Conservation (phyloP, 805 yeast species). For the Starmerella potacharoeniae region DNA sequence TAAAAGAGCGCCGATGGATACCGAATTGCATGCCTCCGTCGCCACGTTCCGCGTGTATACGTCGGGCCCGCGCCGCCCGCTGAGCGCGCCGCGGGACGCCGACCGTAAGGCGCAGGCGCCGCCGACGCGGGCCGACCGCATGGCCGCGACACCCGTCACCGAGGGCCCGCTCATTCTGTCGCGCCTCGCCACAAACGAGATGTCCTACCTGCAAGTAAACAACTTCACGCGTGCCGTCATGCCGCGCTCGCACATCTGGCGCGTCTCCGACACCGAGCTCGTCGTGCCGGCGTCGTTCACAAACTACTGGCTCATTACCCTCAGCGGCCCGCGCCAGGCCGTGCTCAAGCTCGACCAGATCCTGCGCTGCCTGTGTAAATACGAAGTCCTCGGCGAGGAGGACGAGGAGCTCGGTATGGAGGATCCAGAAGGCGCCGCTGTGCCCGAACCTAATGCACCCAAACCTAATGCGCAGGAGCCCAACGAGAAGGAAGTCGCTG, state of each 20-base stretch:
- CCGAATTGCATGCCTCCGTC: constrained; percentile 14
- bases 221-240: constrained; percentile 22
- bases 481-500: too few relatives aligned
- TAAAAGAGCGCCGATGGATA: constrained; percentile 9
- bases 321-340: constrained; percentile 10
- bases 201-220: constrained; percentile 22
- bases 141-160: constrained; percentile 19
- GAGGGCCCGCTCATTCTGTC: constrained; percentile 20
- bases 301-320: constrained; percentile 21
- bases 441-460: background rate
- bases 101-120: constrained; percentile 1
- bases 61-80: background rate
- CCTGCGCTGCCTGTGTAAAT: constrained; percentile 16
- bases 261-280: constrained; percentile 15
- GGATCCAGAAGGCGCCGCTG: background rate
- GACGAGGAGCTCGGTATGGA: background rate
- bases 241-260: constrained; percentile 23
- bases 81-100: background rate
- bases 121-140: constrained; percentile 12
- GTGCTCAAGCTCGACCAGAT: constrained; percentile 17
- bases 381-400: constrained; percentile 7
- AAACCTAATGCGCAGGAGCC: too few relatives aligned
- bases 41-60: constrained; percentile 18
- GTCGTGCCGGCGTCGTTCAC: constrained; percentile 21
- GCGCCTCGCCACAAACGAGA: constrained; percentile 20